These are phyloP conservation scores for Pichia sp. DNA, from an alignment of 1,139 yeast genomes.

Conservation along the genomic window DNA sequence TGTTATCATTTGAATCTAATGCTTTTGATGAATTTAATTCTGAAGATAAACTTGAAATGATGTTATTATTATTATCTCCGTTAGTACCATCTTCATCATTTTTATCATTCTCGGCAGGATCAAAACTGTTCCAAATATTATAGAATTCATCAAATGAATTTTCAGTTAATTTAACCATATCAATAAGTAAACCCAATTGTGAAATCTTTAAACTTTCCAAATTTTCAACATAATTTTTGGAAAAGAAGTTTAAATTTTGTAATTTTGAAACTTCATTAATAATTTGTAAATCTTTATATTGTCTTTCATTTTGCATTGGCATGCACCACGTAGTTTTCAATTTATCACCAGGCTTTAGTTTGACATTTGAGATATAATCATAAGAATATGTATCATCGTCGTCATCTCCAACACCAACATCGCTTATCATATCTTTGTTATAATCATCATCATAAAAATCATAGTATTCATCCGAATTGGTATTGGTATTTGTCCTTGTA, in stretches of 20 bases:
- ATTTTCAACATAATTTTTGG: conserved; percentile 51
- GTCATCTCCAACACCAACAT: conserved; percentile 8
- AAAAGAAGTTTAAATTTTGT: conserved; percentile 59
- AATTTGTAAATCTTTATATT: conserved; percentile 87
- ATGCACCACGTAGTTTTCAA: conserved; percentile 45
- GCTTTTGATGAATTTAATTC: not conserved
- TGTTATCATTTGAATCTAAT: not conserved
- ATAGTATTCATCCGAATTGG: not conserved
- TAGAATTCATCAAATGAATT: conserved; percentile 27
- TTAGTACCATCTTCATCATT: not conserved
- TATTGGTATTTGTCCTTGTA: conserved; percentile 10
- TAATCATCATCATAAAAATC: conserved; percentile 8
- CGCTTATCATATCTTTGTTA: conserved; percentile 6
- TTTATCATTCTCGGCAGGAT: conserved; percentile 4
- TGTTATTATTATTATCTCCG: not conserved
- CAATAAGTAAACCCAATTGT: conserved; percentile 55
- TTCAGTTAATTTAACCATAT: conserved; percentile 36
- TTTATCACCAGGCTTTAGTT: conserved; percentile 34
- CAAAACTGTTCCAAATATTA: conserved; percentile 24
- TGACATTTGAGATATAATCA: conserved; percentile 14
- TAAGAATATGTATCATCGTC: conserved; percentile 15
- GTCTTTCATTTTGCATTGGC: conserved; percentile 59
- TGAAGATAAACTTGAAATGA: conserved; percentile 1
- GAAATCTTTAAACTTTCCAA: conserved; percentile 50
- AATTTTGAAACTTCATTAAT: conserved; percentile 71